These are phyloP conservation scores for Ceratobasidium sp. DNA, from an alignment of 1,284 basidiomycete species.

Conservation along the genomic window DNA sequence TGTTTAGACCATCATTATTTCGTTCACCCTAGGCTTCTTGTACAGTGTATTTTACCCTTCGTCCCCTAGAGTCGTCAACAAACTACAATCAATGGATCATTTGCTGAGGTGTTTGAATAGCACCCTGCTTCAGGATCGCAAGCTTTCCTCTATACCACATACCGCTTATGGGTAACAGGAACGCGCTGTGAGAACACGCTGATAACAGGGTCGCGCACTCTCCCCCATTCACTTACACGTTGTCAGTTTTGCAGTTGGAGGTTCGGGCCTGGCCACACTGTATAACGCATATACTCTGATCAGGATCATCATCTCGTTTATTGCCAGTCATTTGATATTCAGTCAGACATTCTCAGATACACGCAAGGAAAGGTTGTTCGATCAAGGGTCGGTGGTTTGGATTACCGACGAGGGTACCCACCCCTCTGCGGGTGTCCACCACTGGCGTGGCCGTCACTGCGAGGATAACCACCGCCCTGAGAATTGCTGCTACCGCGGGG, in stretches of 20 bases:
- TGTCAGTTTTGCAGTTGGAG: no score
- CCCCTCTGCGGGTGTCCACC: neutral
- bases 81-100: neutral
- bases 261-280: neutral
- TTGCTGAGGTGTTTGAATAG: neutral
- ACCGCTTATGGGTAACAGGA: no score
- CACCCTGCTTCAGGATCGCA: no score
- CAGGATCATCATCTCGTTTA: neutral
- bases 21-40: constrained; percentile 17
- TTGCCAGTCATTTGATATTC: neutral
- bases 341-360: neutral
- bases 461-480: neutral
- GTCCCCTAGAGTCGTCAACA: neutral
- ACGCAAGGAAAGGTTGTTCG: neutral
- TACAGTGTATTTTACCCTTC: constrained; percentile 5
- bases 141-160: no score
- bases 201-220: no score
- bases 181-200: no score
- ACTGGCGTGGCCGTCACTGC: neutral
- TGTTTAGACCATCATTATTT: constrained; percentile 16
- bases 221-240: no score
- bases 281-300: neutral
- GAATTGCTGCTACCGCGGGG: neutral
- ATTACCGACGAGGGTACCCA: neutral
- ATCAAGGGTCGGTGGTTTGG: neutral